These are phyloP conservation scores for Vinca minor DNA, from an alignment of 257 asterid genomes.

Conservation along the genomic window DNA sequence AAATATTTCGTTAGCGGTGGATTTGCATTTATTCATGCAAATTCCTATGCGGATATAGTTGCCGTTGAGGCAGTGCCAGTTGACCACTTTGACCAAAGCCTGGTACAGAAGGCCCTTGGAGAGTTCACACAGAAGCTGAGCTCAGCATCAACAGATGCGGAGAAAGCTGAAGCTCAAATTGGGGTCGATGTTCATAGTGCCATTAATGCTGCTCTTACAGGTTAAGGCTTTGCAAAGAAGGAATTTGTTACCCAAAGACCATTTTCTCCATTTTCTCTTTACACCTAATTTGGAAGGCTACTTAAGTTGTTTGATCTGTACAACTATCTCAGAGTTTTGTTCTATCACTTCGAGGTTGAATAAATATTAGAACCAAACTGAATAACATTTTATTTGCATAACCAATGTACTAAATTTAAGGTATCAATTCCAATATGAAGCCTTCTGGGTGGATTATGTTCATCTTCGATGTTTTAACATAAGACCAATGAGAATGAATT, in stretches of 20 bases:
- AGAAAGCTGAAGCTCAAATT: conserved; percentile 85
- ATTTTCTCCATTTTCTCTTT: not conserved
- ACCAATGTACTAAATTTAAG: not conserved
- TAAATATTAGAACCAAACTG: conserved; percentile 13
- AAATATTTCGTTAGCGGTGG: conserved; percentile 72
- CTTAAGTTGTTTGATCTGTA: conserved; percentile 9
- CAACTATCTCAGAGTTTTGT: conserved; percentile 4
- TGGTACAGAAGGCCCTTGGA: conserved; percentile 60
- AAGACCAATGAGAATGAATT: too few relatives aligned
- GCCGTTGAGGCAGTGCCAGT: conserved; percentile 71
- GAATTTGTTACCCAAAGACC: not conserved
- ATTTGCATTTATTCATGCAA: conserved; percentile 67
- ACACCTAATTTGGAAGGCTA: conserved; percentile 7
- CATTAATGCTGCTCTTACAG: conserved; percentile 71
- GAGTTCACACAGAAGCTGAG: conserved; percentile 68
- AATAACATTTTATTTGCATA: not conserved
- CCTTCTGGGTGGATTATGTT: too few relatives aligned
- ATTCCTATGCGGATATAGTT: conserved; percentile 64
- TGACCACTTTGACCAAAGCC: conserved; percentile 50
- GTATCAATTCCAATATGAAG: not conserved
- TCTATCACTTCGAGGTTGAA: conserved; percentile 5
- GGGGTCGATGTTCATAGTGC: conserved; percentile 84
- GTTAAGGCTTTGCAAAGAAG: conserved; percentile 26
- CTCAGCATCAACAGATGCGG: conserved; percentile 65
- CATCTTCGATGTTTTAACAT: too few relatives aligned